Base-by-base conservation (phyloP, 208 protist genomes). In the Porcisia hertigi region DNA sequence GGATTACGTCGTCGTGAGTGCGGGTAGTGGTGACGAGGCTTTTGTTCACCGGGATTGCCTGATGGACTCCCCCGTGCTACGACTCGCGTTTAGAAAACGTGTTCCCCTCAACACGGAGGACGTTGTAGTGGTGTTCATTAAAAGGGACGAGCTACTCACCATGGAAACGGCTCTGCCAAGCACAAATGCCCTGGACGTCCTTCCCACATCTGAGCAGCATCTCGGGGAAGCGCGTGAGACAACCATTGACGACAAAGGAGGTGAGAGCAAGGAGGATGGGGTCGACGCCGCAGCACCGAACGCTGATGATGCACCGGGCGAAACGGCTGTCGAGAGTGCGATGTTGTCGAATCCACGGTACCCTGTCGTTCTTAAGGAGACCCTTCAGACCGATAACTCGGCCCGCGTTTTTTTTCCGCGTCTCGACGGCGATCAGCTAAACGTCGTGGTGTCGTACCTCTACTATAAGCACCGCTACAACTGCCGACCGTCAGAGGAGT, bases 401-500 rank as follows among this genome's bases (percentile, higher is more conserved):
- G 76, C 88, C 7, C 43, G 49, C 5, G 85, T 97, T 55, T 14
- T 71, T 52, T 96, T 97, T 73, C 90, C 90, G 1, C 76, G 62
- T 20, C 58, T 87, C 20, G 52, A 69, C n/a, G 79, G 86, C 20
- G 62, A 73, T 39, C 79, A 85, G 39, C 79, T 97, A 16, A 89
- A 96, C 30, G 81, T 84, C 47, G 60, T 95, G 4, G 70, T 97
- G 39, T 81, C 85, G 54, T 97, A 97, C 73, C 73, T 96, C 34
- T 92, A 97, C 77, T 95, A 93, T 82, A 97, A 97, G 71, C 83
- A 92, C 65, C 76, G 82, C 34, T 96, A 96, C 63, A 93, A 95
- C 16, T 81, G 90, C n/a, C 74, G 69, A 5, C 67, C 80, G 39
- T 69, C 60, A 14, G 87, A 87, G 41, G 55, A 75, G 34, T 86